These are phyloP conservation scores for Capsicum chinense DNA, from an alignment of 257 asterid species.

Conservation along the genomic window DNA sequence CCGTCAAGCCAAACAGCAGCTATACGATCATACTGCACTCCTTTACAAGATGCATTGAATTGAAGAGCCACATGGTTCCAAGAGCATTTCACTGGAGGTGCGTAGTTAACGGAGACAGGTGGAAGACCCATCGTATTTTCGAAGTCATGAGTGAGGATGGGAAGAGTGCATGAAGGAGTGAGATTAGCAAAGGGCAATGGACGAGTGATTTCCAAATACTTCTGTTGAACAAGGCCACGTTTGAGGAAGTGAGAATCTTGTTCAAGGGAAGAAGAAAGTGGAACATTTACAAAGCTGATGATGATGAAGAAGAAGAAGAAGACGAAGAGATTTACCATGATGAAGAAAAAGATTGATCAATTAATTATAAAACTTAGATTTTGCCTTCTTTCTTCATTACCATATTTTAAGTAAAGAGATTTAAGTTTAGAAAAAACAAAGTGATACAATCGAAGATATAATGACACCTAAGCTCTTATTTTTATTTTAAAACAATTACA, in stretches of 20 bases:
- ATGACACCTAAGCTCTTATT: background rate
- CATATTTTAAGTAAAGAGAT: no score
- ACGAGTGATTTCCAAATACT: constrained; percentile 39
- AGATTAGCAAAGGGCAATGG: constrained; percentile 38
- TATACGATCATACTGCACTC: constrained; percentile 77
- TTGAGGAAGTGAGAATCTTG: constrained; percentile 45
- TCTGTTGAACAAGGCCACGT: constrained; percentile 38
- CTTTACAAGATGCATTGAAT: constrained; percentile 62
- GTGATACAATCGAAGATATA: background rate
- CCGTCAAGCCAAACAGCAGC: constrained; percentile 89
- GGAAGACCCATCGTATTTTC: constrained; percentile 64
- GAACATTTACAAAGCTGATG: background rate
- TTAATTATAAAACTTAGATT: background rate
- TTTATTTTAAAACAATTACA: background rate
- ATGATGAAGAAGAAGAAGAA: background rate
- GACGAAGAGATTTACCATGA: constrained; percentile 30
- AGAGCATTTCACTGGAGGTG: constrained; percentile 60
- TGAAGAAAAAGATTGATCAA: background rate
- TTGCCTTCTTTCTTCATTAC: no score
- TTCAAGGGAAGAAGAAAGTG: constrained; percentile 33
- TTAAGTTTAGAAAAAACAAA: background rate
- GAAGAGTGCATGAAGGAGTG: constrained; percentile 65
- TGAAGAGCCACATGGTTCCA: constrained; percentile 76
- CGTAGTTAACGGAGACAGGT: constrained; percentile 55
- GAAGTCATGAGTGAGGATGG: constrained; percentile 59